These are phyloP conservation scores for Arachis monticola DNA, from an alignment of 331 rosid species.

Conservation along the genomic window DNA sequence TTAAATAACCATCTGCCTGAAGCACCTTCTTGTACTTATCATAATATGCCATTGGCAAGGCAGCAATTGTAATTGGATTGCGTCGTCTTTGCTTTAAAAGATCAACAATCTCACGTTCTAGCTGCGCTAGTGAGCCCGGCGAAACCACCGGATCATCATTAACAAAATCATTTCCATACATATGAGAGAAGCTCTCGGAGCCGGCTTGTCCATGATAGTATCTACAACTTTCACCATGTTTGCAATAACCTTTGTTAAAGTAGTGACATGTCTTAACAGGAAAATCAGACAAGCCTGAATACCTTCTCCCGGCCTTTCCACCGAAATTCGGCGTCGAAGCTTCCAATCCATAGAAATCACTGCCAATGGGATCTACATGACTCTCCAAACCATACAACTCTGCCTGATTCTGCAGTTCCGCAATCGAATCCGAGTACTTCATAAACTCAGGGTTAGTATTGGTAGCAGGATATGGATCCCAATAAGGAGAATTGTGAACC, in stretches of 20 bases:
- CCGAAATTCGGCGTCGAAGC: conserved; percentile 42
- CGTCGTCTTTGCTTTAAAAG: conserved; percentile 67
- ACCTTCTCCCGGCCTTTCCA: conserved; percentile 48
- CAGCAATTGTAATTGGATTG: conserved; percentile 81
- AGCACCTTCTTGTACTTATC: conserved; percentile 74
- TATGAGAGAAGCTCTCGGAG: conserved; percentile 54
- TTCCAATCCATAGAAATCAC: conserved; percentile 53
- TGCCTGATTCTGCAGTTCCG: conserved; percentile 57
- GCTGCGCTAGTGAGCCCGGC: conserved; percentile 63
- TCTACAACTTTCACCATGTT: conserved; percentile 80
- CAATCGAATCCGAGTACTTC: conserved; percentile 49
- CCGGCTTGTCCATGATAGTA: conserved; percentile 61
- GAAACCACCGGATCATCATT: conserved; percentile 57
- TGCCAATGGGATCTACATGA: conserved; percentile 47
- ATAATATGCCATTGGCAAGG: conserved; percentile 72
- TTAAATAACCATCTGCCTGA: conserved; percentile 85
- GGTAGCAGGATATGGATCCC: conserved; percentile 54
- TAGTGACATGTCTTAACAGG: conserved; percentile 70
- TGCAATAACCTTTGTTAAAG: conserved; percentile 78
- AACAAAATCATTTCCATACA: conserved; percentile 47
- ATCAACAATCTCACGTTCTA: conserved; percentile 77
- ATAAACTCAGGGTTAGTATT: conserved; percentile 43
- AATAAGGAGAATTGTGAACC: conserved; percentile 37
- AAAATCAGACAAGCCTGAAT: conserved; percentile 46
- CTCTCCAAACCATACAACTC: conserved; percentile 56